Conservation (phyloP, 768 basidiomycete genomes). For the Boletus rubroflammeus region DNA sequence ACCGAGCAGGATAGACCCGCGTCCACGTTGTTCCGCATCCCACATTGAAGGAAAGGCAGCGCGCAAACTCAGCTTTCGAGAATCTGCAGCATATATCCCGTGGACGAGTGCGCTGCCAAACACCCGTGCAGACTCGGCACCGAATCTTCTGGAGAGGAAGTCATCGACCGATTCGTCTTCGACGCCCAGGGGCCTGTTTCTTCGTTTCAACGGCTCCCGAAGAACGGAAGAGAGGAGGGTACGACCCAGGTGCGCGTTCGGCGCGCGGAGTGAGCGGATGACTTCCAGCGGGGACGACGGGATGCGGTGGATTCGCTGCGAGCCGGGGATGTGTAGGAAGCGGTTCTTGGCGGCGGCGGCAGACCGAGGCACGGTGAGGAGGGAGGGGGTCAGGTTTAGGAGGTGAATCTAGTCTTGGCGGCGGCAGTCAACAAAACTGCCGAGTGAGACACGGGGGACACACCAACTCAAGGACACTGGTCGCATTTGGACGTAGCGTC, state of each 20-base stretch:
- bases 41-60: conserved; percentile 75
- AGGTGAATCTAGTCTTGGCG: conserved; percentile 64
- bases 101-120: conserved; percentile 83
- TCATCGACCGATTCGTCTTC: conserved; percentile 80
- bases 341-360: conserved; percentile 76
- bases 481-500: conserved; percentile 76
- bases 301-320: conserved; percentile 49
- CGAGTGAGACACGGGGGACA: conserved; percentile 13
- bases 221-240: conserved; percentile 53
- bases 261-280: conserved; percentile 31
- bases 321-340: conserved; percentile 58
- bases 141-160: conserved; percentile 74
- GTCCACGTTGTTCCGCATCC: conserved; percentile 62
- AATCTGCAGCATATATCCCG: conserved; percentile 90
- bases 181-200: conserved; percentile 38
- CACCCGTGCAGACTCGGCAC: conserved; percentile 62
- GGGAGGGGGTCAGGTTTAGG: conserved; percentile 52
- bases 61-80: conserved; percentile 67
- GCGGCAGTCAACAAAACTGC: conserved; percentile 8
- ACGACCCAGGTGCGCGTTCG: conserved; percentile 35
- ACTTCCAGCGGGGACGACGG: conserved; percentile 41
- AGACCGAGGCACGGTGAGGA: conserved; percentile 64
- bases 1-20: conserved; percentile 69
- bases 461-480: conserved; percentile 76
- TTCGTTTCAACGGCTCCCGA: conserved; percentile 52